Evolutionary conservation across 345 rosid species (phyloP), one percentile per base, ranked within the genome.

Genomic region (Ricinus communis): DNA sequence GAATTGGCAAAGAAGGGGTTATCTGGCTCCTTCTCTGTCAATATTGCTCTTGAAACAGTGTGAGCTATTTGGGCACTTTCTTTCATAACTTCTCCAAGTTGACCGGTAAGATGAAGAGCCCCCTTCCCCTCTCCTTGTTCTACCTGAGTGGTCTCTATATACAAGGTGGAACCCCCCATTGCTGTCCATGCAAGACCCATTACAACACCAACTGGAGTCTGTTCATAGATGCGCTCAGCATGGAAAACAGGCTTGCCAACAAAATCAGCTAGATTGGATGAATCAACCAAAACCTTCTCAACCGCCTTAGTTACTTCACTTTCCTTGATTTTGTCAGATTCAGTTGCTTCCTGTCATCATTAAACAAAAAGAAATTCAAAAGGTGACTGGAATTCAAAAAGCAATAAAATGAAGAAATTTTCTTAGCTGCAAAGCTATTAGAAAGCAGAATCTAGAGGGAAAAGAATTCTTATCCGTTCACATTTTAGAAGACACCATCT

Each of bases 141-240:
- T 38, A 95, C 79, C 65, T 75, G 85, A 33, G 93, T 84, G 75
- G 97, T 90, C 84, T 95, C 99, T 69, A 95, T 87, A 77, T 95
- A 95, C 81, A 95, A 79, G 28, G 99, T 95, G 71, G 99, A 90
- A 65, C 99, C 99, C 68, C 99, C 99, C 99, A 95, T 92, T 51
- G 99, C 87, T 62, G 99, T 95, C 97, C 99, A 95, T 56, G 97
- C 99, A 68, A 95, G 93, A 75, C 99, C 99, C 99, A 95, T 91
- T 67, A 96, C 99, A 52, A 96, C 98, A 62, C 99, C 99, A 43
- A 87, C 76, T 5, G 99, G 99, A 49, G 99, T 90, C 66, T 76
- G 90, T 69, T 89, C 88, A 33, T 93, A 96, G 51, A 96, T 86
- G 70, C 96, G 91, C 68, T 96, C 99, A 1, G 96, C 99, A 36